Conservation (phyloP, 148 eudicot species). For the Polygonum maritimum region DNA sequence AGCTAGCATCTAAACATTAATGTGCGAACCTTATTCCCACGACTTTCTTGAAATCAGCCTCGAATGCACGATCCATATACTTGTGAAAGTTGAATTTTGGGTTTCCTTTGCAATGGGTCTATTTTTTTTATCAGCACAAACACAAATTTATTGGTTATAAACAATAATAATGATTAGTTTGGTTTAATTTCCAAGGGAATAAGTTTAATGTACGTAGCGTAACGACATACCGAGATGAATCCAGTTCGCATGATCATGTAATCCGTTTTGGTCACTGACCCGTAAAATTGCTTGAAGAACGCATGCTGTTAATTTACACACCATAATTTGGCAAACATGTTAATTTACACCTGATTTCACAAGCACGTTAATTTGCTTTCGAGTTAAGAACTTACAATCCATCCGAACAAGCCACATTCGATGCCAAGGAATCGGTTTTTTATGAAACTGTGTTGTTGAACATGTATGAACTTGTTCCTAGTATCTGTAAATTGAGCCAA, state of each 20-base stretch:
- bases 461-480: conserved; percentile 21
- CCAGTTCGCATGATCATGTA: conserved; percentile 65
- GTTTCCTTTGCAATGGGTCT: conserved; percentile 78
- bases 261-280: conserved; percentile 73
- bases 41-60: conserved; percentile 83
- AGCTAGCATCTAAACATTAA: too few species aligned
- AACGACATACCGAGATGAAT: conserved; percentile 68
- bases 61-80: conserved; percentile 89
- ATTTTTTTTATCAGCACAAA: neutral
- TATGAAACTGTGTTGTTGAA: conserved; percentile 36
- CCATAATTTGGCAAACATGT: neutral
- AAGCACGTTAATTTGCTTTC: too few species aligned
- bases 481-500: conserved; percentile 12
- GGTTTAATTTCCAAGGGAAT: neutral
- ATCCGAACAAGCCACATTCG: conserved; percentile 27
- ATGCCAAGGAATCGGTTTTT: conserved; percentile 32
- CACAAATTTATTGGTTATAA: too few species aligned
- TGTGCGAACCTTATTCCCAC: conserved; percentile 68
- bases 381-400: conserved; percentile 41
- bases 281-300: conserved; percentile 84
- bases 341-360: neutral
- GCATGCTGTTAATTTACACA: conserved; percentile 36
- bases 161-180: too few species aligned
- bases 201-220: neutral
- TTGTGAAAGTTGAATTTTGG: conserved; percentile 86